A percentile compares a stretch with the other conserved stretches of the same genome.
These are phyloP conservation scores for Talaromyces liani DNA, from an alignment of 495 filamentous ascomycete species.

Conservation along the genomic window DNA sequence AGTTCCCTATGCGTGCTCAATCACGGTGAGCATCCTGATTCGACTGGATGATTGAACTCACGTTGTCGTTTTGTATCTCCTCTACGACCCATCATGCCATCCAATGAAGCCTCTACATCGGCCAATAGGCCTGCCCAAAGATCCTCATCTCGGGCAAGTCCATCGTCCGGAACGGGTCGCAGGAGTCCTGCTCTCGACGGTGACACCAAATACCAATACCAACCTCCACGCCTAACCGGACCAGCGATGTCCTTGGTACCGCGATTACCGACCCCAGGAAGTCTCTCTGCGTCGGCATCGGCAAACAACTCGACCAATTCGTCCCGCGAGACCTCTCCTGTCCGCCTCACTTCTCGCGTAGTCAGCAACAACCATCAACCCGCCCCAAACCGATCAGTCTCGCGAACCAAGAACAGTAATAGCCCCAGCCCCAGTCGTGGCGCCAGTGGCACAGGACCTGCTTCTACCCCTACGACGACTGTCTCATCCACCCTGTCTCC, in stretches of 20 bases:
- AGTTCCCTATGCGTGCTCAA: neutral
- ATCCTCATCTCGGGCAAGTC: neutral
- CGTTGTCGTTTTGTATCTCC: neutral
- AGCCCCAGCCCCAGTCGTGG: slow-evolving; percentile 61
- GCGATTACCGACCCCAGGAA: slow-evolving; percentile 26
- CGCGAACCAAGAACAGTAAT: slow-evolving; percentile 54
- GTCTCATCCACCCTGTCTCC: slow-evolving; percentile 43
- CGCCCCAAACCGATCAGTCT: slow-evolving; percentile 41
- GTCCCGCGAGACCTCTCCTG: slow-evolving; percentile 44
- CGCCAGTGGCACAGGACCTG: slow-evolving; percentile 22
- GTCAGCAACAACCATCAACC: slow-evolving; percentile 18
- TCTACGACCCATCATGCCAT: neutral
- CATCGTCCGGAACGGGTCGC: neutral
- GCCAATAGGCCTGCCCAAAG: slow-evolving; percentile 5
- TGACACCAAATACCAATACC: neutral
- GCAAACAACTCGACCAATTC: slow-evolving; percentile 36
- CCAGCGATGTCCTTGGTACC: slow-evolving; percentile 29
- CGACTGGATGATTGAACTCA: slow-evolving; percentile 1
- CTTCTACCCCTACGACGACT: slow-evolving; percentile 1
- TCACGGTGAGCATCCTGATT: neutral
- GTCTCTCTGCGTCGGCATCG: slow-evolving; percentile 27
- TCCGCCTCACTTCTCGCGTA: slow-evolving; percentile 28
- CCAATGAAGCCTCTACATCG: slow-evolving; percentile 4
- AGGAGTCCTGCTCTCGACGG: neutral
- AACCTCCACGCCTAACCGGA: slow-evolving; percentile 20